Evolutionary conservation across 441 rosid species (phyloP).

Genomic region (Pelargonium australe): DNA sequence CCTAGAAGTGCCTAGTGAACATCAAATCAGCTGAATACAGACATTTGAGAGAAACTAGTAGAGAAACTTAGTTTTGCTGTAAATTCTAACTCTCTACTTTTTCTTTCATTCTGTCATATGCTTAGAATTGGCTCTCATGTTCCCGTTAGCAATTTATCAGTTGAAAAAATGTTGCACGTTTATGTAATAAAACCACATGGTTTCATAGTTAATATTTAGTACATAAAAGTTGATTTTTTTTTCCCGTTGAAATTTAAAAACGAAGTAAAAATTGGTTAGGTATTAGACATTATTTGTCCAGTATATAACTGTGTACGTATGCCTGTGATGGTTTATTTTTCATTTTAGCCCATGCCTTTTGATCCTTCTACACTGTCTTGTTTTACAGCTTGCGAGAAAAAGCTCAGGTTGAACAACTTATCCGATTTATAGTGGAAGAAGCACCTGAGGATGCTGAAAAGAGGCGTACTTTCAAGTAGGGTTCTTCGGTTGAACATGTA

Average conservation of each 20-base stretch:
- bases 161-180: not conserved
- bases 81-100: not conserved
- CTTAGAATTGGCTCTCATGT: conserved; percentile 5
- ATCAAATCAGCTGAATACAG: not conserved
- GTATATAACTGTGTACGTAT: not conserved
- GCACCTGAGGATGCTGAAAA: conserved; percentile 53
- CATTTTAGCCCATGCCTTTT: conserved; percentile 5
- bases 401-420: conserved; percentile 58
- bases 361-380: conserved; percentile 10
- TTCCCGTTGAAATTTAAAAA: not conserved
- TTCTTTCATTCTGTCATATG: not conserved
- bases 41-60: conserved; percentile 1
- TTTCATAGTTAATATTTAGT: conserved; percentile 1
- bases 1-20: not conserved
- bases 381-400: conserved; percentile 56
- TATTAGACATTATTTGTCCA: not conserved
- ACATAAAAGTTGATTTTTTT: not conserved
- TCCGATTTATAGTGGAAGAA: conserved; percentile 58
- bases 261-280: not conserved
- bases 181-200: not conserved
- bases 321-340: not conserved
- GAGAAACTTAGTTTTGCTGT: not conserved
- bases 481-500: conserved; percentile 17
- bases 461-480: conserved; percentile 54
- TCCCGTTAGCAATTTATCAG: not conserved